Conservation (phyloP, 176 grass and related monocot species). For the Olyra latifolia region DNA sequence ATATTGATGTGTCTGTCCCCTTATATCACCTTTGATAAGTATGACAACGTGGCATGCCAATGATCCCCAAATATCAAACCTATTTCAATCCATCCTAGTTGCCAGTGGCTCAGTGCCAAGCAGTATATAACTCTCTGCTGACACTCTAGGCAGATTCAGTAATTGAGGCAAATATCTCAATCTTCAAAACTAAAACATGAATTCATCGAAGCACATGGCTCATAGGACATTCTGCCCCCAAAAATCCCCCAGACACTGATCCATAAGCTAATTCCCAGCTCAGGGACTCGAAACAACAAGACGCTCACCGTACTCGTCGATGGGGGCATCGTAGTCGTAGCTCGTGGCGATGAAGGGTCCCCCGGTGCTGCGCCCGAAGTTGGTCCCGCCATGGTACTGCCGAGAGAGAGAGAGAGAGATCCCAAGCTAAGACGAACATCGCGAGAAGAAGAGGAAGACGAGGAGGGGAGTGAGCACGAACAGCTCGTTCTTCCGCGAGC, state of each 20-base stretch:
- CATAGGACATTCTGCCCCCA: neutral
- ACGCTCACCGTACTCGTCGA: constrained; percentile 91
- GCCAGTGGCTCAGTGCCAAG: neutral
- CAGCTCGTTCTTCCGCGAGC: neutral
- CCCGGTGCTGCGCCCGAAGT: constrained; percentile 73
- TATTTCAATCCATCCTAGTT: neutral
- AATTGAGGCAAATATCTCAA: neutral
- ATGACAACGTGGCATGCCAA: neutral
- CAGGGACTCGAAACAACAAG: neutral
- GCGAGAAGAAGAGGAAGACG: neutral
- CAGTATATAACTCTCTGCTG: neutral
- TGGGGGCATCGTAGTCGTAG: constrained; percentile 97
- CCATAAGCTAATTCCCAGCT: too few species aligned
- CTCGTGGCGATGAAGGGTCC: constrained; percentile 95
- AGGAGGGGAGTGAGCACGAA: neutral
- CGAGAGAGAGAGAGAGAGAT: neutral
- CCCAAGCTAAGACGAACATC: neutral
- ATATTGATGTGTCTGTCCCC: neutral
- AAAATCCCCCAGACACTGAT: too few species aligned
- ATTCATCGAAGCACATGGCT: neutral
- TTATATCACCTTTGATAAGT: neutral
- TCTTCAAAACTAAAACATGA: neutral
- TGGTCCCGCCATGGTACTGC: constrained; percentile 96
- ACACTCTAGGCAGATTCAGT: neutral
- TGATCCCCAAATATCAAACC: neutral